Base-by-base conservation (phyloP, 2,329 filamentous ascomycete species). In the Venturia effusa region DNA sequence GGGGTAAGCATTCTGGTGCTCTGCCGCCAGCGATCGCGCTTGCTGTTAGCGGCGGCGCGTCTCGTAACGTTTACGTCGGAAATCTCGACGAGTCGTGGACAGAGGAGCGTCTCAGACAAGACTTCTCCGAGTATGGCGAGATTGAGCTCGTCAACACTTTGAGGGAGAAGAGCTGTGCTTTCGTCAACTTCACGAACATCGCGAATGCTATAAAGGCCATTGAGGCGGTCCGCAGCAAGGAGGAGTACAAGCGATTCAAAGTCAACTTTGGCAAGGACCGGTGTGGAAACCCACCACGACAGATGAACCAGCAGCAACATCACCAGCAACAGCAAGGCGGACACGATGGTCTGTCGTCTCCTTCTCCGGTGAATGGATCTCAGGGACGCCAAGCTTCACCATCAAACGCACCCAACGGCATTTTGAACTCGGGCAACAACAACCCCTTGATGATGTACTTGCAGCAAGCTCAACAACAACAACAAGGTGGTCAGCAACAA, bases 111-210 rank as follows among this genome's bases (percentile, higher is more conserved):
- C 81, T 99, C 69, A 87, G 92, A 72, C 92, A 97, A 75, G 94
- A 99, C 77, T 99, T 99, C 75, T 90, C 92, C 40, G 93, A 97
- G 74, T 97, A 90, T 71, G 94, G 94, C 68, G 94, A 99, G 77
- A 97, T 99, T 71, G 94, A 99, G 78, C 81, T 99, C 67, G 92
- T 99, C 67, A 99, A 99, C 78, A 90, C 94, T 19, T 81, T 99
- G 66, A 88, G 94, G 63, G 94, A 99, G 81, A 99, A 99, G 86
- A 97, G 92, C 79, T 99, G 94, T 75, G 94, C 94, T 0, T 99
- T 99, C 74, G 94, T 99, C 75, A 99, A 99, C 80, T 99, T 99
- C 76, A 99, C 94, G 73, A 99, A 99, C 79, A 99, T 99, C 74
- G 94, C 94, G 73, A 99, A 99, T 71, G 94, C 94, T 61, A 99